Conservation (phyloP, 129 eudicot species). For the Artemisia argyi region DNA sequence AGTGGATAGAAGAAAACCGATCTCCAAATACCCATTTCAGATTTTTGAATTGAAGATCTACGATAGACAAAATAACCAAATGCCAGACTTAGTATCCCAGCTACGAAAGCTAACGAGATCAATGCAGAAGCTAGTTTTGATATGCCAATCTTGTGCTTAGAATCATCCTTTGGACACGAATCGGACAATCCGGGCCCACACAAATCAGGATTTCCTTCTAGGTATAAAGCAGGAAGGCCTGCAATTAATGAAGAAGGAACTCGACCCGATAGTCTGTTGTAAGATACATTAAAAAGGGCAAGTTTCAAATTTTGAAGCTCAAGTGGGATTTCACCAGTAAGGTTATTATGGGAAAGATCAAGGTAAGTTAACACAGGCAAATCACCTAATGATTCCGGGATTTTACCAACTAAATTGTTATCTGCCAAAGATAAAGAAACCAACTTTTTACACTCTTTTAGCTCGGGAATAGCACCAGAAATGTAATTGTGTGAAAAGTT, state of each 20-base stretch:
- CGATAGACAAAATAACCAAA: conserved; percentile 38
- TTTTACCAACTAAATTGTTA: conserved; percentile 67
- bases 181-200: conserved; percentile 73
- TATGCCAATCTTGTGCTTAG: conserved; percentile 26
- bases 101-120: conserved; percentile 53
- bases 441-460: conserved; percentile 58
- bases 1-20: conserved; percentile 89
- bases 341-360: conserved; percentile 84
- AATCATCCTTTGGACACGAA: conserved; percentile 45
- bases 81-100: conserved; percentile 44
- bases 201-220: conserved; percentile 80
- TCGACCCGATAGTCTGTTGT: conserved; percentile 67
- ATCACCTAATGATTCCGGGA: conserved; percentile 71
- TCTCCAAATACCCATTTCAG: conserved; percentile 53
- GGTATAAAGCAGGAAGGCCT: conserved; percentile 87
- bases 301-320: conserved; percentile 86
- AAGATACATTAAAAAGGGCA: conserved; percentile 94
- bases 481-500: conserved; percentile 76
- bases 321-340: conserved; percentile 78
- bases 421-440: conserved; percentile 83
- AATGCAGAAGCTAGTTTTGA: conserved; percentile 26
- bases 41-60: conserved; percentile 44
- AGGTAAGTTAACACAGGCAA: conserved; percentile 84
- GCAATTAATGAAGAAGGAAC: conserved; percentile 58
- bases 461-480: conserved; percentile 69